Evolutionary conservation across 371 early-diverging fungal genomes (phyloP).

Genomic region (Mucor mucedo): DNA sequence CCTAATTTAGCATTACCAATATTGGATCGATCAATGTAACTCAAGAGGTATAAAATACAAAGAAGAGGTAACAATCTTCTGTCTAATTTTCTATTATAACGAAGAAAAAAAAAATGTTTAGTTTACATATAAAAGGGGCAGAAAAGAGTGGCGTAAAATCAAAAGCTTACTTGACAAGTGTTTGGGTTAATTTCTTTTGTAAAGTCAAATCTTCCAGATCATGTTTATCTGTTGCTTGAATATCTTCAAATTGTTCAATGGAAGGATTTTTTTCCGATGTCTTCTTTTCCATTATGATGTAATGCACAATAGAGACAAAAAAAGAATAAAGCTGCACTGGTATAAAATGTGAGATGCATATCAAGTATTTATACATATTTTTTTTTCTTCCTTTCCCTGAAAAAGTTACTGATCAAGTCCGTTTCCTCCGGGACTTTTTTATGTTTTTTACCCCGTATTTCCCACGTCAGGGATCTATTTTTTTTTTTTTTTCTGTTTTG

Average conservation of each 20-base stretch:
- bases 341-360: too few species aligned
- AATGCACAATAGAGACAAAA: too few species aligned
- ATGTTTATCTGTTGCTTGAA: background rate
- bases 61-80: slow-evolving; percentile 35
- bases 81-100: slow-evolving; percentile 37
- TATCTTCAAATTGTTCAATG: slow-evolving; percentile 1
- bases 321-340: too few species aligned
- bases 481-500: too few species aligned
- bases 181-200: background rate
- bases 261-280: background rate
- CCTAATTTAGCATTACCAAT: slow-evolving; percentile 54
- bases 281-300: too few species aligned
- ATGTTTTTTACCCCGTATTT: too few species aligned
- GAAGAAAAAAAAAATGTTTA: background rate
- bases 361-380: too few species aligned
- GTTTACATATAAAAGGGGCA: too few species aligned
- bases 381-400: too few species aligned
- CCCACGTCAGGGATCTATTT: too few species aligned
- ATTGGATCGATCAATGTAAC: slow-evolving; percentile 48
- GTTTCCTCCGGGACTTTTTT: too few species aligned
- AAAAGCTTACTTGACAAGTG: slow-evolving; percentile 3
- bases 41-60: slow-evolving; percentile 41
- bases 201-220: slow-evolving; percentile 6
- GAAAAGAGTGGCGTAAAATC: background rate
- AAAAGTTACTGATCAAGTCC: too few species aligned